Conservation (phyloP, 2,329 filamentous ascomycete species). For the Fusarium humuli region DNA sequence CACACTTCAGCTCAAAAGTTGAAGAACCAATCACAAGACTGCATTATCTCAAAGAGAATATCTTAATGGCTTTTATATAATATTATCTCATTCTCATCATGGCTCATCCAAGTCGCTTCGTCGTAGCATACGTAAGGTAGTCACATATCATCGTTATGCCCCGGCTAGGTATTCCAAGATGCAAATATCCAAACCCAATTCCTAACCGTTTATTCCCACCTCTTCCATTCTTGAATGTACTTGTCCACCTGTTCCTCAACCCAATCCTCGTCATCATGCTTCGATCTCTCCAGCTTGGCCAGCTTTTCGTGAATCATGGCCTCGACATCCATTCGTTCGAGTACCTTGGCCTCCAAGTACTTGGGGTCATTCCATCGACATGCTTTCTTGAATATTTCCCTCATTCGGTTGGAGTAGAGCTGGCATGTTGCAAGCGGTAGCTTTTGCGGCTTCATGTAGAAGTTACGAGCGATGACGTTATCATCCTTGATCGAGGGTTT, state of each 20-base stretch:
- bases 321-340: slow-evolving; percentile 71
- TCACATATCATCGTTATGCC: slow-evolving; percentile 37
- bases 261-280: slow-evolving; percentile 52
- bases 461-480: slow-evolving; percentile 70
- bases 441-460: slow-evolving; percentile 70
- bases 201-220: slow-evolving; percentile 61
- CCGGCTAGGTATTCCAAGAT: slow-evolving; percentile 36
- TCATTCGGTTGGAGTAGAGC: slow-evolving; percentile 84
- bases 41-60: not conserved
- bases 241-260: slow-evolving; percentile 59
- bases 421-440: slow-evolving; percentile 74
- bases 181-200: slow-evolving; percentile 24
- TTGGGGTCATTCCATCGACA: slow-evolving; percentile 74
- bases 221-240: slow-evolving; percentile 67
- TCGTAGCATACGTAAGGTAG: slow-evolving; percentile 34
- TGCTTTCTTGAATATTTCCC: slow-evolving; percentile 75
- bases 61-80: not conserved
- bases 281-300: slow-evolving; percentile 54
- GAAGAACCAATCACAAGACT: not conserved
- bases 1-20: not conserved
- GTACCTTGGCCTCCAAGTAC: slow-evolving; percentile 68
- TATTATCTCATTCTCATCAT: slow-evolving; percentile 36
- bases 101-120: slow-evolving; percentile 27
- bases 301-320: slow-evolving; percentile 68
- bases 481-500: slow-evolving; percentile 70